phyloP scores from a whole-genome alignment of 352 stramenopile species.

The Halophytophthora batemanensis region DNA sequence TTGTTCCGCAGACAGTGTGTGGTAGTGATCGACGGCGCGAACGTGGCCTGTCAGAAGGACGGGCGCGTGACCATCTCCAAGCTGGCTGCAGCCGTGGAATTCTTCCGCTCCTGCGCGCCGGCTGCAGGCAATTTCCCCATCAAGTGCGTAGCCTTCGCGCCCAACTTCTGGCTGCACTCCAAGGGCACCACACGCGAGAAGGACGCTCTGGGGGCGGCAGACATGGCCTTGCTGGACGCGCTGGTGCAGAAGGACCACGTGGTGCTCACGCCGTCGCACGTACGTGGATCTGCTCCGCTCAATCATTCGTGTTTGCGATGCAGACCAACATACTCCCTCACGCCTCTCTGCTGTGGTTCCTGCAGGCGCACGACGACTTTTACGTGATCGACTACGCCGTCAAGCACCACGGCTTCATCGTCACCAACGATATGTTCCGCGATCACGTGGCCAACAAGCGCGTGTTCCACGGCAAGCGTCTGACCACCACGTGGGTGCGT shows the following conservation, averaged over 20 bases:
- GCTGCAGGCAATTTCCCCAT: conserved; percentile 27
- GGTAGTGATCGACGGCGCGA: conserved; percentile 74
- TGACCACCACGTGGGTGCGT: conserved; percentile 64
- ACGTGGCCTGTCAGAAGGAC: conserved; percentile 69
- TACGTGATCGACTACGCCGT: conserved; percentile 92
- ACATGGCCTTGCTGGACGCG: conserved; percentile 41
- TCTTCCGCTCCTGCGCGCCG: conserved; percentile 43
- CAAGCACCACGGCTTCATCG: conserved; percentile 85
- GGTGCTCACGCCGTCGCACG: conserved; percentile 74
- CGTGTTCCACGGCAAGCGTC: conserved; percentile 56
- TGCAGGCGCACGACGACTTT: conserved; percentile 85
- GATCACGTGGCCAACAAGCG: conserved; percentile 82
- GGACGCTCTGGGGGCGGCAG: conserved; percentile 40
- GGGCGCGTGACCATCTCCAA: conserved; percentile 47
- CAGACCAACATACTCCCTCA: neutral
- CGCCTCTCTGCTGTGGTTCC: neutral
- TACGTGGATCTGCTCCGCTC: conserved; percentile 1
- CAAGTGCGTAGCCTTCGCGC: conserved; percentile 74
- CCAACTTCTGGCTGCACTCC: conserved; percentile 80
- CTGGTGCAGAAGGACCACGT: conserved; percentile 67
- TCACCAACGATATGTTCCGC: conserved; percentile 93
- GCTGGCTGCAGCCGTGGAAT: conserved; percentile 62
- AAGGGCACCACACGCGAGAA: conserved; percentile 43
- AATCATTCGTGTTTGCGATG: neutral
- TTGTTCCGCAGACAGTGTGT: conserved; percentile 28